Evolutionary conservation across 1,284 basidiomycete genomes (phyloP).

Genomic region (Agaricales sp.): DNA sequence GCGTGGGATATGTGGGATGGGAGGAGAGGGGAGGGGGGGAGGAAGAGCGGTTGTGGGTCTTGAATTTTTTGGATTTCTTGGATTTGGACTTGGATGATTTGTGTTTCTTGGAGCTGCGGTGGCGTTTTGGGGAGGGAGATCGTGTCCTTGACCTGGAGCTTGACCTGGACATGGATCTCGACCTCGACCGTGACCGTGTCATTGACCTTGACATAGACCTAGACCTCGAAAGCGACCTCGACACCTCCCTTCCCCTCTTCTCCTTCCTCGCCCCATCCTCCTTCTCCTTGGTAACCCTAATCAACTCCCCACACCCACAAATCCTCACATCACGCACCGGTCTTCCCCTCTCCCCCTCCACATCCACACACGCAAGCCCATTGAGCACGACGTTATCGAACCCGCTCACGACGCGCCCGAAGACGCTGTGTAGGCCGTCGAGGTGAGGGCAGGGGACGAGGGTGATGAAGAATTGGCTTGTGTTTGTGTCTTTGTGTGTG

Average conservation of each 20-base stretch:
- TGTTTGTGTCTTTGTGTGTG: constrained; percentile 51
- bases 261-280: background rate
- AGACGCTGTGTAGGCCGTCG: constrained; percentile 71
- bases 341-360: constrained; percentile 61
- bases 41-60: background rate
- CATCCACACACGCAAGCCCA: constrained; percentile 42
- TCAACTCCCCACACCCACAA: constrained; percentile 76
- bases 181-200: background rate
- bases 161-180: background rate
- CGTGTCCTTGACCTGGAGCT: background rate
- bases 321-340: constrained; percentile 69
- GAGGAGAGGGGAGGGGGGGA: background rate
- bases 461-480: constrained; percentile 80
- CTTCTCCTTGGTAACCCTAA: too few species aligned
- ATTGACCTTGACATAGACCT: background rate
- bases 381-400: constrained; percentile 51
- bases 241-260: background rate
- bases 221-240: background rate
- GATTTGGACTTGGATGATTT: constrained; percentile 19
- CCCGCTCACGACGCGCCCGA: constrained; percentile 55
- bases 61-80: constrained; percentile 14
- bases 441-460: constrained; percentile 63
- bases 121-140: background rate
- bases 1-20: background rate
- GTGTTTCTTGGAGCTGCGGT: constrained; percentile 13